phyloP scores from a whole-genome alignment of 2,329 filamentous ascomycete genomes.

The Calonectria montana region DNA sequence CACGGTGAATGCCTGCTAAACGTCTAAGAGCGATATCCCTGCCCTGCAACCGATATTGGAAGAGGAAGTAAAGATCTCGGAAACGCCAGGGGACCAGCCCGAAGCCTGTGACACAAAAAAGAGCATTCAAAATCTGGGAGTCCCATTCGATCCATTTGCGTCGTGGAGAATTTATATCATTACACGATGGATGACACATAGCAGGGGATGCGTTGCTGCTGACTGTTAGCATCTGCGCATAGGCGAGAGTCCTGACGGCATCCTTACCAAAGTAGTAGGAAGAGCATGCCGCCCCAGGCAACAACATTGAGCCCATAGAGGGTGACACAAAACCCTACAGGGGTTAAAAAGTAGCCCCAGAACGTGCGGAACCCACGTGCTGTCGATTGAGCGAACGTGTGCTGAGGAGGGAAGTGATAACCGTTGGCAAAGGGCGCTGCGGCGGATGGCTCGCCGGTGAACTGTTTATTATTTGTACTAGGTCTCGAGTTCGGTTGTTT shows the following conservation, averaged over 20 bases:
- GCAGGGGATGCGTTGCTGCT: conserved; percentile 60
- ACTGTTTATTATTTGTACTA: conserved; percentile 17
- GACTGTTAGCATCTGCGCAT: conserved; percentile 17
- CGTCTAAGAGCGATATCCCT: conserved; percentile 69
- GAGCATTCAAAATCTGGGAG: conserved; percentile 80
- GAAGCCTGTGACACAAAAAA: conserved; percentile 90
- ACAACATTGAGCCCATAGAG: conserved; percentile 86
- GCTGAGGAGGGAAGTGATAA: conserved; percentile 73
- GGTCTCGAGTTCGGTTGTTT: conserved; percentile 12
- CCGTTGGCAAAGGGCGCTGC: conserved; percentile 68
- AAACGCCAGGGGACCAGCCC: conserved; percentile 88
- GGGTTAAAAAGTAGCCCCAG: conserved; percentile 80
- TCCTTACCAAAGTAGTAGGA: conserved; percentile 79
- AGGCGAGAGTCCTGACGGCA: not conserved
- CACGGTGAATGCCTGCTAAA: conserved; percentile 78
- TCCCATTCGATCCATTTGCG: conserved; percentile 87
- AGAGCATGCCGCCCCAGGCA: conserved; percentile 93
- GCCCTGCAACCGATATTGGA: conserved; percentile 69
- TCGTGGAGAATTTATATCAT: conserved; percentile 80
- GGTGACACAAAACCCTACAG: conserved; percentile 80
- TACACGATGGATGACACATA: conserved; percentile 78
- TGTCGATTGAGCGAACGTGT: conserved; percentile 69
- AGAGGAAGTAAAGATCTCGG: conserved; percentile 79
- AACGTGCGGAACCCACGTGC: conserved; percentile 69
- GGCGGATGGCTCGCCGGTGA: conserved; percentile 39